These are phyloP conservation scores for Moricandia moricandioides DNA, from an alignment of 345 rosid species.

Conservation along the genomic window DNA sequence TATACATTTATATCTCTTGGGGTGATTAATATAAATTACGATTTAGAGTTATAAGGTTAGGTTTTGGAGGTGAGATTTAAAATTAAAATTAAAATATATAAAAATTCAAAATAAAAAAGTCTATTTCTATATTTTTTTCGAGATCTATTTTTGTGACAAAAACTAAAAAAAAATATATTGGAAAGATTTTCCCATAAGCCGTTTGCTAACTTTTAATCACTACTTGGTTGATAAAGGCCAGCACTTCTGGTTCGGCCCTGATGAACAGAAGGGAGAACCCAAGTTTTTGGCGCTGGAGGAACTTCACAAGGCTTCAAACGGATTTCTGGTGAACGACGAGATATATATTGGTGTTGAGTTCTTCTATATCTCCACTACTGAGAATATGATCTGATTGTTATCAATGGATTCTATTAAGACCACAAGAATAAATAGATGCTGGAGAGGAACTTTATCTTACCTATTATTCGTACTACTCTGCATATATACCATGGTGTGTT, in stretches of 20 bases:
- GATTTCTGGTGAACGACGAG: constrained; percentile 9
- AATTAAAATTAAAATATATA: too few species aligned
- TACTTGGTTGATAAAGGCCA: not conserved
- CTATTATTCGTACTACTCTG: not conserved
- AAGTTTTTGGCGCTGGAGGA: not conserved
- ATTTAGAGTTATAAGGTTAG: too few species aligned
- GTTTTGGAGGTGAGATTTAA: too few species aligned
- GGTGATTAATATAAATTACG: too few species aligned
- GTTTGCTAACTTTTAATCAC: not conserved
- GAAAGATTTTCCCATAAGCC: too few species aligned
- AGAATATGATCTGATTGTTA: constrained; percentile 6
- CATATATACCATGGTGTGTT: not conserved
- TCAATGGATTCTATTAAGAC: not conserved
- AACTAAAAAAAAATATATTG: too few species aligned
- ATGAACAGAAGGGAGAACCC: not conserved
- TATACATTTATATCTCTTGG: too few species aligned
- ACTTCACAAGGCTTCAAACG: not conserved
- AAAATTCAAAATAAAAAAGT: too few species aligned
- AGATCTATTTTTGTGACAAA: too few species aligned
- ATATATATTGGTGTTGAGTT: constrained; percentile 20
- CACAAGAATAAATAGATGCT: not conserved
- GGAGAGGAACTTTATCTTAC: not conserved
- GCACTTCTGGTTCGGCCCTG: not conserved
- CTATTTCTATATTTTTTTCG: too few species aligned
- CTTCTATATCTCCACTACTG: not conserved